These are phyloP conservation scores for Dysphania ambrosioides DNA, from an alignment of 148 eudicot genomes.

Conservation along the genomic window DNA sequence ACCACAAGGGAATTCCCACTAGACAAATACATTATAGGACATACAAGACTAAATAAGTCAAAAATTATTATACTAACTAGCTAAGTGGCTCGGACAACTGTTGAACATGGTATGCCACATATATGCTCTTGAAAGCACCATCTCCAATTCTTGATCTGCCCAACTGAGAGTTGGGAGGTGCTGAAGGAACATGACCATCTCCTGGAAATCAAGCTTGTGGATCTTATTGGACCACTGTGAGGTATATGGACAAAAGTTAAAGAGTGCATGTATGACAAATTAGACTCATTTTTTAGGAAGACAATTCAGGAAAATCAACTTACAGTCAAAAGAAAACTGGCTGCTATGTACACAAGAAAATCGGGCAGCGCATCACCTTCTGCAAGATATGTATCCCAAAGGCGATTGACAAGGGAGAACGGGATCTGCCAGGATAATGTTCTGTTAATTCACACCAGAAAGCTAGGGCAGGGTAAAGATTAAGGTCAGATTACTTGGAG, in stretches of 20 bases:
- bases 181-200: slow-evolving; percentile 97
- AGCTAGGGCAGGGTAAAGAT: neutral
- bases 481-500: neutral
- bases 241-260: neutral
- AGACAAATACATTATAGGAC: slow-evolving; percentile 13
- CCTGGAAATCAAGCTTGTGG: slow-evolving; percentile 86
- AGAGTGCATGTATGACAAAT: neutral
- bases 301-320: slow-evolving; percentile 23
- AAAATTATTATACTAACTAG: slow-evolving; percentile 34
- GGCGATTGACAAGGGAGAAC: slow-evolving; percentile 84
- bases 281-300: neutral
- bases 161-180: slow-evolving; percentile 86
- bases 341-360: slow-evolving; percentile 91
- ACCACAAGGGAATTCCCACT: slow-evolving; percentile 1
- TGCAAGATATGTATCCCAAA: slow-evolving; percentile 99
- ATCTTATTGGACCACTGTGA: slow-evolving; percentile 94
- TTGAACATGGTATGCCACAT: slow-evolving; percentile 99
- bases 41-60: slow-evolving; percentile 13
- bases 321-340: slow-evolving; percentile 92
- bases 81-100: slow-evolving; percentile 87
- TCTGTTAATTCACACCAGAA: slow-evolving; percentile 13
- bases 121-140: slow-evolving; percentile 91
- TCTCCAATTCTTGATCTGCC: slow-evolving; percentile 76
- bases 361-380: slow-evolving; percentile 99
- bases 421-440: slow-evolving; percentile 55